Conservation (phyloP, 1,139 yeast species). For the Geotrichum bryndzae region DNA sequence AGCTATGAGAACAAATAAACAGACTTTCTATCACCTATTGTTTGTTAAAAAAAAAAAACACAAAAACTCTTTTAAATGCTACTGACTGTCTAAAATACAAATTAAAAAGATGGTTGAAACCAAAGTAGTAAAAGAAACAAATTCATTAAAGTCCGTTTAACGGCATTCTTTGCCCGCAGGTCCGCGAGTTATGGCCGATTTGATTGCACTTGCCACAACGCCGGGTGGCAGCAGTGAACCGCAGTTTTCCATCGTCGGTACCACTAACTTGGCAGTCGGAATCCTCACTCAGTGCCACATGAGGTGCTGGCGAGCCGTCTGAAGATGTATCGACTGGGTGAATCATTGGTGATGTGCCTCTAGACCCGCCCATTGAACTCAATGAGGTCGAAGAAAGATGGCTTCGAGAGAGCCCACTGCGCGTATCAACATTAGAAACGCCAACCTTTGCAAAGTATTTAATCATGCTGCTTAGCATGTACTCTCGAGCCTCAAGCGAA, state of each 20-base stretch:
- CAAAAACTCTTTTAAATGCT: neutral
- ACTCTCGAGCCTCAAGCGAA: conserved; percentile 15
- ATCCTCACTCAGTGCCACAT: neutral
- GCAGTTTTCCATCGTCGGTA: neutral
- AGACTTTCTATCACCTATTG: neutral
- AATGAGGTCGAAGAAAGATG: neutral
- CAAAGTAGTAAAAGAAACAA: neutral
- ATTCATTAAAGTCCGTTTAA: neutral
- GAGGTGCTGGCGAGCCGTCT: neutral
- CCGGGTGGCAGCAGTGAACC: neutral
- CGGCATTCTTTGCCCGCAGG: conserved; percentile 2
- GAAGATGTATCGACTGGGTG: conserved; percentile 2
- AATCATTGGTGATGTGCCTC: conserved; percentile 3
- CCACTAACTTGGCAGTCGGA: neutral
- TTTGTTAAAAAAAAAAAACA: neutral
- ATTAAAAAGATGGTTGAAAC: neutral
- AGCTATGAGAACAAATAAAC: neutral
- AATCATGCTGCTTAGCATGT: conserved; percentile 10
- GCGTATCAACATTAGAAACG: conserved; percentile 9
- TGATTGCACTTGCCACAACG: conserved; percentile 13
- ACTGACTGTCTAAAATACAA: neutral
- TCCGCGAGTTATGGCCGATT: conserved; percentile 10
- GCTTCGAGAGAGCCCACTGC: neutral
- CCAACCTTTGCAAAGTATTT: conserved; percentile 14
- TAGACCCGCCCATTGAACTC: neutral